Evolutionary conservation across 2,329 filamentous ascomycete genomes (phyloP), one percentile per base, ranked within the genome.

Genomic region (Alternaria sp.): DNA sequence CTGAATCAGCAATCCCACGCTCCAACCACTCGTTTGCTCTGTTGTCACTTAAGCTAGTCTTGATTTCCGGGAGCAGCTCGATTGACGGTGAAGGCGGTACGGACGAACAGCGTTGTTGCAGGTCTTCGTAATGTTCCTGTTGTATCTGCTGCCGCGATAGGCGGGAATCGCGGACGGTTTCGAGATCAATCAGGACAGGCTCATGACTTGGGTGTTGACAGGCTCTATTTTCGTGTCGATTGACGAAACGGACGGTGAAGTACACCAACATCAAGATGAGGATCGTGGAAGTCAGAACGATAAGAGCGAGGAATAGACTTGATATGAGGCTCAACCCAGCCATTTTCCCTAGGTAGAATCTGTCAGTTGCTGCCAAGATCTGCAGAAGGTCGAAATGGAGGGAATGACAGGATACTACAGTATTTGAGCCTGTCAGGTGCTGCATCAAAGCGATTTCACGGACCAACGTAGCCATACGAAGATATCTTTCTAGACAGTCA

Each of bases 11-110:
- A 26, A 51, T 56, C 8, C 62, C 62, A 23, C 54, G 52, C n/a
- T 67, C 62, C 40, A 69, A 26, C 67, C 67, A 70, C 33, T 61
- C 52, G 29, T 60, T 61, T 11, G 64, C 62, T 41, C 57, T 62
- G 3, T 67, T 61, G n/a, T 56, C 63, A 5, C 52, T 41, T 6
- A 46, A 51, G 21, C 44, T 63, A 24, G 60, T 63, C 9, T 54
- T 54, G 13, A 65, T 66, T 26, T 61, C 48, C 2, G 58, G 52
- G 5, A 61, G 41, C 21, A 62, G 24, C 49, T 67, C 54, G n/a
- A 63, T 58, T 14, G 56, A 54, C 14, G 58, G 60, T 5, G 54
- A 45, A 11, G 50, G 58, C 7, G 58, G 37, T 13, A 54, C 39
- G 5, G 53, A 51, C 24, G 62, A 57, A 10, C 55, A 41, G 13